These are phyloP conservation scores for Ascocoryne sarcoides DNA, from an alignment of 2,329 filamentous ascomycete genomes.

Conservation along the genomic window DNA sequence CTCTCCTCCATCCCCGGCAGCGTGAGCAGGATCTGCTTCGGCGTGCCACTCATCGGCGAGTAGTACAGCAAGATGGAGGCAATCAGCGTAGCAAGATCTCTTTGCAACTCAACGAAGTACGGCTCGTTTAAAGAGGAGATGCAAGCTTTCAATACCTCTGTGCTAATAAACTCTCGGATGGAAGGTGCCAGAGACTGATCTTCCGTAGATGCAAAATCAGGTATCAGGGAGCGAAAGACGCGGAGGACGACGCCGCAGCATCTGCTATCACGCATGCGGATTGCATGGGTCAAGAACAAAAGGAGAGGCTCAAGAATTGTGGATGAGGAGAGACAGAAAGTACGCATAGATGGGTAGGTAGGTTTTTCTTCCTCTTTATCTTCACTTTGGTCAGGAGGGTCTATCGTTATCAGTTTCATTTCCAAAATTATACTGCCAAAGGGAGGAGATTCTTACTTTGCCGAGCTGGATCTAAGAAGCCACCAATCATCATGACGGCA, in stretches of 20 bases:
- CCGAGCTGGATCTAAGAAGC: slow-evolving; percentile 70
- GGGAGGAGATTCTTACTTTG: slow-evolving; percentile 40
- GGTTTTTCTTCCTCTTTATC: no score
- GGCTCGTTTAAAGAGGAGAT: slow-evolving; percentile 87
- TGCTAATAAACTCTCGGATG: slow-evolving; percentile 83
- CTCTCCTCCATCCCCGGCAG: slow-evolving; percentile 66
- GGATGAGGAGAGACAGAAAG: slow-evolving; percentile 72
- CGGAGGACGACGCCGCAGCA: slow-evolving; percentile 80
- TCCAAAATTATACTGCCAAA: no score
- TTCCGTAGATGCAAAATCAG: slow-evolving; percentile 55
- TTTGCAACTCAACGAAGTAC: slow-evolving; percentile 94
- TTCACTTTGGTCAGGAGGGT: slow-evolving; percentile 11
- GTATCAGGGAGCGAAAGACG: slow-evolving; percentile 77
- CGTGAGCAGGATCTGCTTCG: slow-evolving; percentile 65
- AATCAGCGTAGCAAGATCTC: slow-evolving; percentile 81
- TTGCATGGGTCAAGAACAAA: slow-evolving; percentile 82
- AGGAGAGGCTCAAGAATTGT: slow-evolving; percentile 80
- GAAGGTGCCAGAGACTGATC: slow-evolving; percentile 39
- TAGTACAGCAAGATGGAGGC: slow-evolving; percentile 78
- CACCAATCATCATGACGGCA: slow-evolving; percentile 83
- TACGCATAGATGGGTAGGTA: slow-evolving; percentile 53
- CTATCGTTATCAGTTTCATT: no score
- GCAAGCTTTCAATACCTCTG: slow-evolving; percentile 80
- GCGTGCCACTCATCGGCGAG: slow-evolving; percentile 57
- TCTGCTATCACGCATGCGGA: slow-evolving; percentile 81